phyloP scores from a whole-genome alignment of 306 rosid genomes.

The Cicer yamashitae region DNA sequence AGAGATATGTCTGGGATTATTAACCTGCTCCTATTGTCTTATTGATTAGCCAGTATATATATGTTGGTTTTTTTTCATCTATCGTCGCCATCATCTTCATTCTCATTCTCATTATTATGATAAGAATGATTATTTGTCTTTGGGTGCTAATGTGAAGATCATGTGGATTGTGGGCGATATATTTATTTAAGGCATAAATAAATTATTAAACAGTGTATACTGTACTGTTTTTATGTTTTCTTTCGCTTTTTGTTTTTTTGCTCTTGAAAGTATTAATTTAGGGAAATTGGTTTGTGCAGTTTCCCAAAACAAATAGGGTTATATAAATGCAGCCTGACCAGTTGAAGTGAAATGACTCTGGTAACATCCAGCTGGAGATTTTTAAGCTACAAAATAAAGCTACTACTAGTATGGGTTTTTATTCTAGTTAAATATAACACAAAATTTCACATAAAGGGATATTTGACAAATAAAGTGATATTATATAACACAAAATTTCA shows the following conservation, averaged over 20 bases:
- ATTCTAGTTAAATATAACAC: no score
- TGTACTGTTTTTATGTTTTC: constrained; percentile 39
- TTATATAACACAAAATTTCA: no score
- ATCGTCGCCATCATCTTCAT: constrained; percentile 45
- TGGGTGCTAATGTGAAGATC: constrained; percentile 50
- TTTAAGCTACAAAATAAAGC: constrained; percentile 1
- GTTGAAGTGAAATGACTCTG: constrained; percentile 49
- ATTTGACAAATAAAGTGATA: no score
- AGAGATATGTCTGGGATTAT: constrained; percentile 54
- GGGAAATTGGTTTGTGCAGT: constrained; percentile 33
- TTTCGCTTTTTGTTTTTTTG: background rate
- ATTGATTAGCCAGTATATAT: constrained; percentile 51
- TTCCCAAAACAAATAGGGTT: constrained; percentile 34
- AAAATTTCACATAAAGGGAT: no score
- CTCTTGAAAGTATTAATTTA: constrained; percentile 28
- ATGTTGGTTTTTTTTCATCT: constrained; percentile 37
- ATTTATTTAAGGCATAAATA: constrained; percentile 39
- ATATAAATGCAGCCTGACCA: background rate
- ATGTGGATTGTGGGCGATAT: constrained; percentile 38
- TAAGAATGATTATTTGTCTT: constrained; percentile 48
- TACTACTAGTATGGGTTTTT: background rate
- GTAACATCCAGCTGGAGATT: constrained; percentile 40
- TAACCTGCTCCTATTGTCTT: constrained; percentile 53
- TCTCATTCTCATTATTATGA: constrained; percentile 47
- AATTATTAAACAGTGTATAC: background rate